These are phyloP conservation scores for Pseudophaeomoniella oleicola DNA, from an alignment of 2,329 filamentous ascomycete genomes.

Conservation along the genomic window DNA sequence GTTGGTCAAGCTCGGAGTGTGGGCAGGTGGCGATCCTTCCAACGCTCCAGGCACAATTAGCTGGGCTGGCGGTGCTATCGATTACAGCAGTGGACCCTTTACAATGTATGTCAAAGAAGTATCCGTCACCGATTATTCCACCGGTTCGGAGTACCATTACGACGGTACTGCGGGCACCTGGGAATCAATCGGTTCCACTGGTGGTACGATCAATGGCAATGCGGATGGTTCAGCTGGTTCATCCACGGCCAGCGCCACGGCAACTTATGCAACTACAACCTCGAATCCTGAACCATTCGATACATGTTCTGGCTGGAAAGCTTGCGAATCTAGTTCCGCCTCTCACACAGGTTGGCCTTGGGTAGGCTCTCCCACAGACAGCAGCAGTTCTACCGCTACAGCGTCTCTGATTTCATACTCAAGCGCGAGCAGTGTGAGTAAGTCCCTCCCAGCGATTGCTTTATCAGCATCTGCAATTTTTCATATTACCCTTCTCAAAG, in stretches of 20 bases:
- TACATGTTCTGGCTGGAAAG: conserved; percentile 40
- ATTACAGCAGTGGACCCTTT: conserved; percentile 53
- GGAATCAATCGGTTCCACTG: conserved; percentile 68
- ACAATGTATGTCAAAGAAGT: conserved; percentile 59
- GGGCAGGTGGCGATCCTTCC: conserved; percentile 45
- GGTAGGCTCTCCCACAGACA: conserved; percentile 39
- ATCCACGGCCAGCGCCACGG: conserved; percentile 49
- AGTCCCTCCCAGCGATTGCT: conserved; percentile 27
- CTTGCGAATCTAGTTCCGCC: conserved; percentile 23
- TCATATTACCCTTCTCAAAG: conserved; percentile 5
- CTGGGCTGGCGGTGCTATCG: conserved; percentile 56
- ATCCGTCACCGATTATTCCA: conserved; percentile 67
- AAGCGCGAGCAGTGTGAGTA: conserved; percentile 53
- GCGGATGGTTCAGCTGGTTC: conserved; percentile 26
- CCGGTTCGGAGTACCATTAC: conserved; percentile 73
- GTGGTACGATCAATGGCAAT: conserved; percentile 55
- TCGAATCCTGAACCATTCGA: no score
- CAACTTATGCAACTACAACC: conserved; percentile 50
- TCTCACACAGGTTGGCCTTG: conserved; percentile 55
- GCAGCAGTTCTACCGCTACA: conserved; percentile 30
- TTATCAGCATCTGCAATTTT: conserved; percentile 6
- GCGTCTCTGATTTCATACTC: conserved; percentile 27
- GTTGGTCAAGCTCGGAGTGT: conserved; percentile 55
- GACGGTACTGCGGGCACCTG: conserved; percentile 63
- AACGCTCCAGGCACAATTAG: conserved; percentile 37